Evolutionary conservation across 1,284 basidiomycete genomes (phyloP).

Genomic region (Chondrostereum purpureum): DNA sequence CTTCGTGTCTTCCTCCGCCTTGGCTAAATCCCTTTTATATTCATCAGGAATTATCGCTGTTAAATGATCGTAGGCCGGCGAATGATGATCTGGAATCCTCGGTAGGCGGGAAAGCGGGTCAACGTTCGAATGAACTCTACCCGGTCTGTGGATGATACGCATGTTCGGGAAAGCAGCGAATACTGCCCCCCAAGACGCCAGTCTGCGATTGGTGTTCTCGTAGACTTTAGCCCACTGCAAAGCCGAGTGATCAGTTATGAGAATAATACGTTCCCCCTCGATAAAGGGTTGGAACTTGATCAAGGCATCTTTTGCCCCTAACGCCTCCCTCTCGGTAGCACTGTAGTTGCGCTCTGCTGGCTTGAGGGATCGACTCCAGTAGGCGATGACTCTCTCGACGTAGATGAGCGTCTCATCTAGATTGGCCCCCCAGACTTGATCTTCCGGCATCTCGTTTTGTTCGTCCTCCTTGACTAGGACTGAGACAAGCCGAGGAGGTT

Average conservation of each 20-base stretch:
- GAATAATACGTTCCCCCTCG: conserved; percentile 21
- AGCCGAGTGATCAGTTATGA: conserved; percentile 26
- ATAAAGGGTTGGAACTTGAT: conserved; percentile 18
- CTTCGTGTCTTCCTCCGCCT: neutral
- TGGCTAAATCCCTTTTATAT: neutral
- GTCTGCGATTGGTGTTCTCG: conserved; percentile 23
- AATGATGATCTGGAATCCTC: neutral
- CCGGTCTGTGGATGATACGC: conserved; percentile 23
- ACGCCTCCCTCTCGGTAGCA: conserved; percentile 18
- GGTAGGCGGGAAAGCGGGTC: conserved; percentile 17
- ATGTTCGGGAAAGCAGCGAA: conserved; percentile 23
- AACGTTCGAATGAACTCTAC: conserved; percentile 24
- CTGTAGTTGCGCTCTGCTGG: conserved; percentile 8
- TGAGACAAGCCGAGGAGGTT: too few species aligned
- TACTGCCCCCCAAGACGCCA: conserved; percentile 21
- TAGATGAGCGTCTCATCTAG: conserved; percentile 22
- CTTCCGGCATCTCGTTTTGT: too few species aligned
- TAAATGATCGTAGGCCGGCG: neutral
- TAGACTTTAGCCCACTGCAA: conserved; percentile 24
- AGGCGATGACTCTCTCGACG: conserved; percentile 24
- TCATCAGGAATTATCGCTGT: neutral
- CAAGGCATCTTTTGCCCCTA: conserved; percentile 23
- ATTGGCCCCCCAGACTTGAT: conserved; percentile 18
- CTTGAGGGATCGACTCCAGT: conserved; percentile 21
- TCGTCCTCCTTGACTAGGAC: too few species aligned